These are phyloP conservation scores for Halophytophthora polymorphica DNA, from an alignment of 352 stramenopile genomes.

Conservation along the genomic window DNA sequence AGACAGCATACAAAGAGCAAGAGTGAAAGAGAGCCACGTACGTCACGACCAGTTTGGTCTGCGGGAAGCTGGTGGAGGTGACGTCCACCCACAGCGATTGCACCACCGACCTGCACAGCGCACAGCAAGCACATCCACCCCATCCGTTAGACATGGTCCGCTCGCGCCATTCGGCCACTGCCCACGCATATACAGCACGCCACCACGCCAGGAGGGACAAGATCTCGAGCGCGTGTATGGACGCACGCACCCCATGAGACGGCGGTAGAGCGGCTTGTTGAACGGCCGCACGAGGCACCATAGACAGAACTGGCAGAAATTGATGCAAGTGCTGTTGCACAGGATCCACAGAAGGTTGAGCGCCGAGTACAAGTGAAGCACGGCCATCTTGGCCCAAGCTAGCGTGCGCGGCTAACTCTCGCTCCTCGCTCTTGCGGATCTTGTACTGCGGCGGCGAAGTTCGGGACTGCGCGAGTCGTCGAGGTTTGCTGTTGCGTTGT, in stretches of 20 bases:
- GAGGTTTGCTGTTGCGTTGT: background rate
- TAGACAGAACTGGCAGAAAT: conserved; percentile 77
- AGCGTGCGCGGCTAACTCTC: background rate
- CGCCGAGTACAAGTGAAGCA: conserved; percentile 62
- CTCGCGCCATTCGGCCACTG: no score
- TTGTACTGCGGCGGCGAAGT: background rate
- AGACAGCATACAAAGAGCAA: background rate
- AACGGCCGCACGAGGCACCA: conserved; percentile 85
- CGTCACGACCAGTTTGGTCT: conserved; percentile 79
- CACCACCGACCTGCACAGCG: conserved; percentile 36
- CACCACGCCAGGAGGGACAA: conserved; percentile 4
- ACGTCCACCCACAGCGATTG: conserved; percentile 87
- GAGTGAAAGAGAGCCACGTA: conserved; percentile 32
- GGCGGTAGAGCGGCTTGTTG: conserved; percentile 76
- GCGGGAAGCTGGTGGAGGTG: conserved; percentile 79
- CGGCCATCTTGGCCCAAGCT: conserved; percentile 38
- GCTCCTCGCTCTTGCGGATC: background rate
- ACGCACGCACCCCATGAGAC: conserved; percentile 55
- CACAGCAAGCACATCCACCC: conserved; percentile 2
- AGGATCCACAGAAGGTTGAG: conserved; percentile 83
- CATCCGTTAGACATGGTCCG: background rate
- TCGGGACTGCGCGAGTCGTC: background rate
- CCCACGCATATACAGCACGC: conserved; percentile 14
- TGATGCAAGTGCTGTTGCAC: conserved; percentile 79
- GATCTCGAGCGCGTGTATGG: background rate